Conservation (phyloP, 2,329 filamentous ascomycete genomes). For the Aspergillus ochraceoroseus region DNA sequence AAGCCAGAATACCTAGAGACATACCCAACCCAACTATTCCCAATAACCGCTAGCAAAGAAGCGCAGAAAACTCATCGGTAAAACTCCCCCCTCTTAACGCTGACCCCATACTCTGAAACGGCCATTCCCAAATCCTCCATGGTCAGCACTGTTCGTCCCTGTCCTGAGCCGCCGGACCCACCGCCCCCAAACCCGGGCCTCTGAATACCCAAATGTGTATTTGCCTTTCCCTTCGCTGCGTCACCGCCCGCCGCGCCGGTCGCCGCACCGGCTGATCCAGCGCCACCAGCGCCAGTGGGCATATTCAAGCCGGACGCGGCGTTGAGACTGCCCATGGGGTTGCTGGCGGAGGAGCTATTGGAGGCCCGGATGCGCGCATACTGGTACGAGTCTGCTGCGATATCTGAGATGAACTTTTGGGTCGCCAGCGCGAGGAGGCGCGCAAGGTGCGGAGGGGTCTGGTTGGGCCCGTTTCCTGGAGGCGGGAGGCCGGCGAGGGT, state of each 20-base stretch:
- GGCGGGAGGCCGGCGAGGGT: constrained; percentile 91
- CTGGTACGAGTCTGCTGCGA: constrained; percentile 95
- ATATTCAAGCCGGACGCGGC: constrained; percentile 56
- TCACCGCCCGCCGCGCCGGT: constrained; percentile 36
- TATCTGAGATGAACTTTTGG: constrained; percentile 97
- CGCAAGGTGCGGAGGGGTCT: constrained; percentile 70
- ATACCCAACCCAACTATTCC: too few species aligned
- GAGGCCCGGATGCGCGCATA: constrained; percentile 94
- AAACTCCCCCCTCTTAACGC: constrained; percentile 95
- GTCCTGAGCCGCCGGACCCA: constrained; percentile 72
- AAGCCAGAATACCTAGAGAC: too few species aligned
- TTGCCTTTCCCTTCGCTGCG: constrained; percentile 45
- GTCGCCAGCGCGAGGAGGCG: constrained; percentile 94
- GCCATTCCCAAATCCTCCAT: constrained; percentile 99
- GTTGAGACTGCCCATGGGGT: constrained; percentile 81
- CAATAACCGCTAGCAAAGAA: too few species aligned
- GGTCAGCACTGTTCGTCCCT: constrained; percentile 88
- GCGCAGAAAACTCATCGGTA: constrained; percentile 62
- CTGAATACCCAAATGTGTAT: constrained; percentile 64
- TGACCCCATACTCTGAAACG: constrained; percentile 94
- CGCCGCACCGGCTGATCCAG: constrained; percentile 49
- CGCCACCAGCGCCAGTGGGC: constrained; percentile 50
- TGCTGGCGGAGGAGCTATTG: constrained; percentile 78
- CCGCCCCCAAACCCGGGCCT: constrained; percentile 79
- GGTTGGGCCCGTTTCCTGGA: constrained; percentile 75